Conservation (phyloP, 176 grass and related monocot genomes). For the Eragrostis nindensis region DNA sequence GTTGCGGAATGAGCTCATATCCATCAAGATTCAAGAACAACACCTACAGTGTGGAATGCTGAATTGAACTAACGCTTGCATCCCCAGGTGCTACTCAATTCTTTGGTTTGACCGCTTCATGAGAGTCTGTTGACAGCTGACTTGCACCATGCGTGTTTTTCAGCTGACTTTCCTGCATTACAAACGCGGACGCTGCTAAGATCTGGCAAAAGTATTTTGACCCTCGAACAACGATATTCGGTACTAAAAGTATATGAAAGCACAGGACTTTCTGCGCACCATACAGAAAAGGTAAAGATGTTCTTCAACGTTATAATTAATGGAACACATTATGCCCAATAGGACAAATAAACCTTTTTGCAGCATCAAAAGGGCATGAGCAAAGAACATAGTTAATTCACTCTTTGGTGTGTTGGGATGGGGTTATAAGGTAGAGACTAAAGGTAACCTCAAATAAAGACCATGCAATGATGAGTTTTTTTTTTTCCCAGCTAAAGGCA, state of each 20-base stretch:
- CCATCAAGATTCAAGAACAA: constrained; percentile 14
- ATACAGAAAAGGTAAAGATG: not conserved
- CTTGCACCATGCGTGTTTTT: not conserved
- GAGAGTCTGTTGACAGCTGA: not conserved
- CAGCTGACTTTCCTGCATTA: not conserved
- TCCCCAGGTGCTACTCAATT: not conserved
- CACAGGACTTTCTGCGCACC: constrained; percentile 40
- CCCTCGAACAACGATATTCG: not conserved
- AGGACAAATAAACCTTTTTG: constrained; percentile 28
- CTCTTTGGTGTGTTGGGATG: constrained; percentile 7
- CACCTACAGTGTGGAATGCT: not conserved
- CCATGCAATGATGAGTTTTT: constrained; percentile 16
- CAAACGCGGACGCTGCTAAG: not conserved
- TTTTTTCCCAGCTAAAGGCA: not conserved
- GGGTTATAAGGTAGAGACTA: constrained; percentile 1
- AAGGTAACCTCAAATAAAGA: constrained; percentile 27
- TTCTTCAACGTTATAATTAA: constrained; percentile 12
- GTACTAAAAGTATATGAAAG: constrained; percentile 11
- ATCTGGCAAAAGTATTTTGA: not conserved
- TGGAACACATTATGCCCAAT: constrained; percentile 27
- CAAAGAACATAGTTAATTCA: not conserved
- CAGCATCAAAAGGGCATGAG: constrained; percentile 8
- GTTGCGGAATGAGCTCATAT: constrained; percentile 1
- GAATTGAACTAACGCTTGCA: not conserved
- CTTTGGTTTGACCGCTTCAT: not conserved